Evolutionary conservation across 2,329 filamentous ascomycete species (phyloP), one percentile per base, ranked within the genome.

Genomic region (Fusarium nelsonii): DNA sequence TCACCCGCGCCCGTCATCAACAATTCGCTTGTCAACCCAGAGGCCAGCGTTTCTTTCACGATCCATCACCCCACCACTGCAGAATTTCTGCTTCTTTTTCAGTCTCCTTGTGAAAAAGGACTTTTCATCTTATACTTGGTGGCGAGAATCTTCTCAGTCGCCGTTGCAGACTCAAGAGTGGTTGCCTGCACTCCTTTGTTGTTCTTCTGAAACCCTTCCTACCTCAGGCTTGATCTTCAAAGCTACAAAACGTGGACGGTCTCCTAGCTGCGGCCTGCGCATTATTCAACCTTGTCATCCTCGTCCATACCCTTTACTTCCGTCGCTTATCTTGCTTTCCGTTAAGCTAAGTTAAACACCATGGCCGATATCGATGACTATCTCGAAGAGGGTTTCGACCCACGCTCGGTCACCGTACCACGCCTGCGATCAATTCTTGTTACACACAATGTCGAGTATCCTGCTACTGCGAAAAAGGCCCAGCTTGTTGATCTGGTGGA

Each of bases 341-440:
- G 61, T 49, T 60, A 52, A 64, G 61, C 45, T 39, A 56, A 33
- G 59, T 45, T 26, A 36, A n/a, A 57, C 71, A 79, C 53, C 70
- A 90, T 90, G 88, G 86, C 86, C 30, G 88, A 91, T 74, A 83
- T 88, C 69, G 92, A 94, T 72, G 92, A 93, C 71, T 99, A 98
- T 78, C 90, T 98, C 33, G 89, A 94, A 76, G 87, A 92, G 56
- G 92, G 88, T 74, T 98, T 97, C 78, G 93, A 99, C 78, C 90
- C 96, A 20, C 86, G 87, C 76, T 88, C 87, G 69, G 87, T 98
- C 68, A 98, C 94, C 2, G 90, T 98, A 50, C 94, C 96, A 30
- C 91, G 92, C 45, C 84, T 99, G 73, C 92, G 96, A 74, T 95
- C 92, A 49, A 97, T 98, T 70, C 88, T 99, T 60, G 92, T 98